Base-by-base conservation (phyloP, 306 rosid genomes). In the Senna siamea region DNA sequence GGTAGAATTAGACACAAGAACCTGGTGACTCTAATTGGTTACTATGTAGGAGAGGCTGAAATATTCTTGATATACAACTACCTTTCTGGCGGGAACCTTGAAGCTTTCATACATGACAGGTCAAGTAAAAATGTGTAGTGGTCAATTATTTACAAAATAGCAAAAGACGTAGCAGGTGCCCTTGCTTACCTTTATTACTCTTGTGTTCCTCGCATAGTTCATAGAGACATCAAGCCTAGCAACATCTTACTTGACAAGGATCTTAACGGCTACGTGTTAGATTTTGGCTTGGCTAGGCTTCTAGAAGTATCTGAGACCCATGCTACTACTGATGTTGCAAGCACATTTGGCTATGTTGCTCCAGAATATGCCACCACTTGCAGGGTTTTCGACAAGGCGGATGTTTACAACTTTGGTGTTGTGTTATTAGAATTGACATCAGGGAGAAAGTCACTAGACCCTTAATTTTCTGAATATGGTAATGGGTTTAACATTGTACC, bases 331-430 rank as follows among this genome's bases (percentile, higher is more conserved):
- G 89, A 83, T 50, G 91, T 89, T 62, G 91, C 89, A 0, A 88
- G 93, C 68, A 89, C 93, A 20, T 89, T 89, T 41, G 93, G 93
- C 35, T 89, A 89, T 61, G 91, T 89, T 26, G 93, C 91, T 3
- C 93, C 93, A 3, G 91, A 89, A 66, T 89, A 89, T 19, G 93
- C 93, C 47, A 82, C 86, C 35, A 89, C 88, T 32, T 86, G 93
- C 69, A 63, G 89, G 75, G 88, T 89, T 70, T 84, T 88, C 3
- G 89, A 89, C 70, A 86, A 86, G 78, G 83, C 89, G 0, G 93
- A 89, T 63, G 93, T 86, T 41, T 86, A 89, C 56, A 86, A 89
- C 80, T 89, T 79, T 12, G 93, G 93, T n/a, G 90, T 89, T 18
- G 93, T 89, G 64, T 41, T 86, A 6, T 48, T 86, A 28, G 93